Percentiles rank a stretch among this genome's conserved stretches.
These are phyloP conservation scores for Ampelomyces quisqualis DNA, from an alignment of 2,329 filamentous ascomycete species.

Conservation along the genomic window DNA sequence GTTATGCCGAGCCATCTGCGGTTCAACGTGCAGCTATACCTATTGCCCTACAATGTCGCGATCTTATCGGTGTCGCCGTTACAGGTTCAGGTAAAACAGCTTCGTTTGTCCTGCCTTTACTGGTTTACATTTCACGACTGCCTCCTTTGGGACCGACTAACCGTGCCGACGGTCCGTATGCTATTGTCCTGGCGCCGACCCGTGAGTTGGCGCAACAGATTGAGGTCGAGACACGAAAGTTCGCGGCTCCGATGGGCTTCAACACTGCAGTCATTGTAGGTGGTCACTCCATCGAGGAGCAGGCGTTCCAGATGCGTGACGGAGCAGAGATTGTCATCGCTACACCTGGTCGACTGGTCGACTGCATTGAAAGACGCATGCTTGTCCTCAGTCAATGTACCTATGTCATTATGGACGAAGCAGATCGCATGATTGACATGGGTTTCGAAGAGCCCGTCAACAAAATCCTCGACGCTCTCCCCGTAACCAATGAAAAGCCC, in stretches of 20 bases:
- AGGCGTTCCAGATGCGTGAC: constrained; percentile 83
- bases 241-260: constrained; percentile 86
- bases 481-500: constrained; percentile 90
- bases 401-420: constrained; percentile 99
- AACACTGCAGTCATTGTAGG: constrained; percentile 97
- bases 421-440: constrained; percentile 97
- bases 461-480: constrained; percentile 92
- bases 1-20: constrained; percentile 87
- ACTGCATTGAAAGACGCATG: constrained; percentile 91
- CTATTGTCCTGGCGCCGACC: constrained; percentile 94
- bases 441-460: constrained; percentile 98
- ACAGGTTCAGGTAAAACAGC: constrained; percentile 99
- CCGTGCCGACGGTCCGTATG: constrained; percentile 93
- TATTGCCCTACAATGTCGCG: constrained; percentile 86
- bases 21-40: constrained; percentile 95
- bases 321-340: constrained; percentile 97
- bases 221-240: constrained; percentile 89
- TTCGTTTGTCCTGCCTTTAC: constrained; percentile 84
- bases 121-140: constrained; percentile 91
- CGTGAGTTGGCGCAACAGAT: constrained; percentile 98
- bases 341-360: constrained; percentile 94
- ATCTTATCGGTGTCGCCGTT: constrained; percentile 96
- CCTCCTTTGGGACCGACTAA: constrained; percentile 80
- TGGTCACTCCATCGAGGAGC: constrained; percentile 92
- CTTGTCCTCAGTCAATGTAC: constrained; percentile 94